phyloP scores from a whole-genome alignment of 306 rosid species.

The Castanea crenata region DNA sequence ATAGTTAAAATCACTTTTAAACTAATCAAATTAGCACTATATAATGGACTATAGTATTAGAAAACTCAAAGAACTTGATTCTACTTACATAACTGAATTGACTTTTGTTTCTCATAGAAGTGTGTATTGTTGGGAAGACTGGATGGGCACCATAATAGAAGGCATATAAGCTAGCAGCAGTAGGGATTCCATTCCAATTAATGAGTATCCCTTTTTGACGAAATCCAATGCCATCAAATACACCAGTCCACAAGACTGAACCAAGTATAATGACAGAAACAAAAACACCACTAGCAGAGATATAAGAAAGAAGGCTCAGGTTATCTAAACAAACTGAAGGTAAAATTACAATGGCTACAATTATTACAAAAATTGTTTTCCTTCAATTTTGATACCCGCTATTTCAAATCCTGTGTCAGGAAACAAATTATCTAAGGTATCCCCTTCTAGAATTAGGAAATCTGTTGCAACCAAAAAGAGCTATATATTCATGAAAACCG shows the following conservation, averaged over 20 bases:
- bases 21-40: no score
- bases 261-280: conserved; percentile 59
- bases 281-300: conserved; percentile 76
- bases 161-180: conserved; percentile 66
- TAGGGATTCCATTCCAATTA: conserved; percentile 63
- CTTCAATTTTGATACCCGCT: conserved; percentile 40
- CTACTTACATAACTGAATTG: conserved; percentile 76
- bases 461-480: conserved; percentile 75
- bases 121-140: conserved; percentile 77
- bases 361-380: conserved; percentile 49
- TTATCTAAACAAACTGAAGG: conserved; percentile 79
- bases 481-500: conserved; percentile 50
- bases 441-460: conserved; percentile 79
- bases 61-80: background rate
- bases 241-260: conserved; percentile 63
- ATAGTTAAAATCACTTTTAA: no score
- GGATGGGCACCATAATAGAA: conserved; percentile 90
- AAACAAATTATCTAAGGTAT: conserved; percentile 58
- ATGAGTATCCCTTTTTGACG: conserved; percentile 42
- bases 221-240: conserved; percentile 58
- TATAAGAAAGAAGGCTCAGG: conserved; percentile 65
- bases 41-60: no score
- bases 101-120: conserved; percentile 61
- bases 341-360: conserved; percentile 52
- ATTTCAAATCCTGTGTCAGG: conserved; percentile 36